Evolutionary conservation across 2,329 filamentous ascomycete genomes (phyloP).

Genomic region (Raffaelea arxii): DNA sequence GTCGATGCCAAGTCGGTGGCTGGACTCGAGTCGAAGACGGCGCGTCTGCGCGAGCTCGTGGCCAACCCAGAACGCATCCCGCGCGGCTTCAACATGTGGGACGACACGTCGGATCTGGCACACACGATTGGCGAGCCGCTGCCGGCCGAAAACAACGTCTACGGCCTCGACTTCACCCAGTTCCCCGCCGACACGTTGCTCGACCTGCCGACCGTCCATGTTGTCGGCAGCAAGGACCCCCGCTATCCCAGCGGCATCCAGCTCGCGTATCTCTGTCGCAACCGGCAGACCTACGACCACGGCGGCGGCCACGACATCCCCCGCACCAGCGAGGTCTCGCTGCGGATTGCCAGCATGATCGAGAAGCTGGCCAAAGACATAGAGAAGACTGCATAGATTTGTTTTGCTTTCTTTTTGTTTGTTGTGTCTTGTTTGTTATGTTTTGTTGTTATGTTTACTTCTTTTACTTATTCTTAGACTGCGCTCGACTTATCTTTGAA

Average conservation of each 20-base stretch:
- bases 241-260: conserved; percentile 25
- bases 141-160: conserved; percentile 20
- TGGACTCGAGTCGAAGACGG: conserved; percentile 18
- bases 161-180: conserved; percentile 22
- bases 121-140: conserved; percentile 19
- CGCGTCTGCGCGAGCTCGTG: conserved; percentile 16
- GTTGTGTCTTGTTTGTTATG: background rate
- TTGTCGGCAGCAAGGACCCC: conserved; percentile 26
- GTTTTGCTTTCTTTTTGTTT: background rate
- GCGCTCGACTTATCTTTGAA: too few relatives aligned
- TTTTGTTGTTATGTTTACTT: background rate
- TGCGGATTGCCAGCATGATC: background rate
- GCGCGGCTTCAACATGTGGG: conserved; percentile 23
- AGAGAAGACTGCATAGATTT: background rate
- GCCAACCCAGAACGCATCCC: conserved; percentile 17
- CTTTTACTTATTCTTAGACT: too few relatives aligned
- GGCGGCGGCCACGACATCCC: conserved; percentile 28
- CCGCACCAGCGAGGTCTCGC: conserved; percentile 21
- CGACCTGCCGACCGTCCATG: conserved; percentile 24
- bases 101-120: conserved; percentile 20
- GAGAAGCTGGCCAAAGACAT: background rate
- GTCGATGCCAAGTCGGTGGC: conserved; percentile 17
- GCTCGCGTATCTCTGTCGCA: conserved; percentile 23
- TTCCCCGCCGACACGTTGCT: conserved; percentile 22
- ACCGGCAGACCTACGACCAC: conserved; percentile 24